Percentiles rank a stretch among this genome's conserved stretches.
Evolutionary conservation across 2,329 filamentous ascomycete genomes (phyloP).

Genomic region (Diaporthe caulivora): DNA sequence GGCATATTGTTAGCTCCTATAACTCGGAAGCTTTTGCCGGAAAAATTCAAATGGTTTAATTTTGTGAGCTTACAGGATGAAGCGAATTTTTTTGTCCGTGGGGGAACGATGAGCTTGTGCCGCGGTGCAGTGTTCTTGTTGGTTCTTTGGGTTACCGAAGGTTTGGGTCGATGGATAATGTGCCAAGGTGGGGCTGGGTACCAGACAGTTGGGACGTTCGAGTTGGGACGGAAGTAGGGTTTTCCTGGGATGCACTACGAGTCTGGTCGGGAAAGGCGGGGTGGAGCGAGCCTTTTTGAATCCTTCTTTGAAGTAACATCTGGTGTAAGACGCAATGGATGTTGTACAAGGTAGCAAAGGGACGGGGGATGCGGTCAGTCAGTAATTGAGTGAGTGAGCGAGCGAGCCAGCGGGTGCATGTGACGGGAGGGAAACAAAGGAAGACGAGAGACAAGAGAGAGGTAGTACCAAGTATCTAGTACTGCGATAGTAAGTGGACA

Average conservation of each 20-base stretch:
- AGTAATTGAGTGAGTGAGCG: neutral
- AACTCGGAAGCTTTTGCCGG: neutral
- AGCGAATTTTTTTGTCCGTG: neutral
- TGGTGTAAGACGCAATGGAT: conserved; percentile 9
- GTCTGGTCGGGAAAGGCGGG: neutral
- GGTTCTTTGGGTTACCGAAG: conserved; percentile 32
- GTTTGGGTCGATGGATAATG: conserved; percentile 34
- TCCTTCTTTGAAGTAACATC: conserved; percentile 2
- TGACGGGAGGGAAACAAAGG: neutral
- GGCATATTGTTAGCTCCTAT: neutral
- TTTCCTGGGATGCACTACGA: conserved; percentile 22
- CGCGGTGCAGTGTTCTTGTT: conserved; percentile 16
- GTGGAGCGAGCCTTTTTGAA: conserved; percentile 26
- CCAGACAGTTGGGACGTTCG: conserved; percentile 36
- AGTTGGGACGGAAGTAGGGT: conserved; percentile 14
- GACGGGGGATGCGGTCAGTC: neutral
- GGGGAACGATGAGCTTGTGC: neutral
- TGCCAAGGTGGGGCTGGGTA: conserved; percentile 39
- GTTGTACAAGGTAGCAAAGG: neutral
- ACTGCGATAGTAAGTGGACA: neutral
- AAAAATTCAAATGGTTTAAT: neutral
- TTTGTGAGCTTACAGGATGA: conserved; percentile 25
- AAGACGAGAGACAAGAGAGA: conserved; percentile 1
- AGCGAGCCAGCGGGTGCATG: conserved; percentile 5
- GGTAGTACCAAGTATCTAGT: neutral